Percentiles rank a stretch among this genome's conserved stretches.
These are phyloP conservation scores for Tricholoma furcatifolium DNA, from an alignment of 768 basidiomycete genomes.

Conservation along the genomic window DNA sequence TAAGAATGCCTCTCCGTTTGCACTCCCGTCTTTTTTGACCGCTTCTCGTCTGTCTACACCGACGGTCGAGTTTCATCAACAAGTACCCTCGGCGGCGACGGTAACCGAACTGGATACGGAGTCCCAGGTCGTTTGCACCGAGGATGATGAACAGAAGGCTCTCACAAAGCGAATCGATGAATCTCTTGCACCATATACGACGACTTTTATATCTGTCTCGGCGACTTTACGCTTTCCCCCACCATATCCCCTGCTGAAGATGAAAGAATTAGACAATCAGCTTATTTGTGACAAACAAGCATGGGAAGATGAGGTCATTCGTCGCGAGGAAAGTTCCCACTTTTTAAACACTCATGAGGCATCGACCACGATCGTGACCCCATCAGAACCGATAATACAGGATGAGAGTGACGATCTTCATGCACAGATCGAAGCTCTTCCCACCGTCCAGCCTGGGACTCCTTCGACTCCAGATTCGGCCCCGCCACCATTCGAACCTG, in stretches of 20 bases:
- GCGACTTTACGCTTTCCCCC: conserved; percentile 91
- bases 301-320: conserved; percentile 87
- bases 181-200: conserved; percentile 79
- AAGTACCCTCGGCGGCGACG: conserved; percentile 17
- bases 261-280: conserved; percentile 85
- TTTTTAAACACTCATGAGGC: conserved; percentile 41
- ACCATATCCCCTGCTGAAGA: conserved; percentile 81
- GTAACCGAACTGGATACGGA: conserved; percentile 29
- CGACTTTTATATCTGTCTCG: conserved; percentile 90
- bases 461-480: conserved; percentile 30
- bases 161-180: conserved; percentile 78
- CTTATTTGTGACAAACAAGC: conserved; percentile 66
- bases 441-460: conserved; percentile 32
- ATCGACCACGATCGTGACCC: conserved; percentile 29
- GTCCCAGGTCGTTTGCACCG: conserved; percentile 58
- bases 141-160: conserved; percentile 66
- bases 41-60: conserved; percentile 30
- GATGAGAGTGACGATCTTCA: conserved; percentile 49
- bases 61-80: conserved; percentile 11
- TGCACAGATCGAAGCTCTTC: conserved; percentile 64
- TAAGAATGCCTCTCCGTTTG: conserved; percentile 22
- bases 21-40: conserved; percentile 26
- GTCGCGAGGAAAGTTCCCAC: conserved; percentile 66
- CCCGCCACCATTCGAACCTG: conserved; percentile 27
- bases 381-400: conserved; percentile 27